A percentile compares a stretch with the other conserved stretches of the same genome.
These are phyloP conservation scores for Astraeus odoratus DNA, from an alignment of 768 basidiomycete genomes.

Conservation along the genomic window DNA sequence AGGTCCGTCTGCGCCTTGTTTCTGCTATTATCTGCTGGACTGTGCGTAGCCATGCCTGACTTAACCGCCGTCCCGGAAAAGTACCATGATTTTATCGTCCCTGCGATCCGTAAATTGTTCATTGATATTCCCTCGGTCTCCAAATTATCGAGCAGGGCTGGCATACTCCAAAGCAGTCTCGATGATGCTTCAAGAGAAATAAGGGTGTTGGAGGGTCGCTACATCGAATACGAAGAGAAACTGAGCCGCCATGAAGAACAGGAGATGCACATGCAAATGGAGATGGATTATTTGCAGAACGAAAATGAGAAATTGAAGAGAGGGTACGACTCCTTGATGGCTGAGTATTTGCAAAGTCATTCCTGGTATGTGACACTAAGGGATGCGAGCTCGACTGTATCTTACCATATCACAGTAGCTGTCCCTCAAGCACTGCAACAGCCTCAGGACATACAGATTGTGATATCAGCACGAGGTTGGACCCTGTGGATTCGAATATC, in stretches of 20 bases:
- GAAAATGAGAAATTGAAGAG: slow-evolving; percentile 34
- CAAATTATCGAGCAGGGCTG: slow-evolving; percentile 26
- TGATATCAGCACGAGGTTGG: not conserved
- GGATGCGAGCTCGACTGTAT: no score
- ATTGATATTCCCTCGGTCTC: slow-evolving; percentile 34
- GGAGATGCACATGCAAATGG: slow-evolving; percentile 20
- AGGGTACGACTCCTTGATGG: slow-evolving; percentile 27
- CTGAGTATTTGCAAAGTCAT: slow-evolving; percentile 14
- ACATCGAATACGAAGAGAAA: slow-evolving; percentile 33
- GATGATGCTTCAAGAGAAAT: slow-evolving; percentile 34
- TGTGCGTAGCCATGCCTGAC: slow-evolving; percentile 38
- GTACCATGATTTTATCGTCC: slow-evolving; percentile 50
- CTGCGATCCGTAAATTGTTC: slow-evolving; percentile 51
- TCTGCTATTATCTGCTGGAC: not conserved
- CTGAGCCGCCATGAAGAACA: slow-evolving; percentile 27
- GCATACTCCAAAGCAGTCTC: slow-evolving; percentile 33
- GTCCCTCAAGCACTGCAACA: not conserved
- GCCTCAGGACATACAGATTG: slow-evolving; percentile 5
- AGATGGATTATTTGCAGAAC: slow-evolving; percentile 29
- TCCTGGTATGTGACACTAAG: no score
- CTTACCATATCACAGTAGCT: not conserved
- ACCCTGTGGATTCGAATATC: no score
- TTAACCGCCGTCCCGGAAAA: slow-evolving; percentile 46
- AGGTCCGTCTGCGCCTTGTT: slow-evolving; percentile 30
- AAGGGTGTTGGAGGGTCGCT: slow-evolving; percentile 35